Percentiles rank a stretch among this genome's conserved stretches.
phyloP scores from a whole-genome alignment of 768 basidiomycete genomes.

The Lactarius psammicola region DNA sequence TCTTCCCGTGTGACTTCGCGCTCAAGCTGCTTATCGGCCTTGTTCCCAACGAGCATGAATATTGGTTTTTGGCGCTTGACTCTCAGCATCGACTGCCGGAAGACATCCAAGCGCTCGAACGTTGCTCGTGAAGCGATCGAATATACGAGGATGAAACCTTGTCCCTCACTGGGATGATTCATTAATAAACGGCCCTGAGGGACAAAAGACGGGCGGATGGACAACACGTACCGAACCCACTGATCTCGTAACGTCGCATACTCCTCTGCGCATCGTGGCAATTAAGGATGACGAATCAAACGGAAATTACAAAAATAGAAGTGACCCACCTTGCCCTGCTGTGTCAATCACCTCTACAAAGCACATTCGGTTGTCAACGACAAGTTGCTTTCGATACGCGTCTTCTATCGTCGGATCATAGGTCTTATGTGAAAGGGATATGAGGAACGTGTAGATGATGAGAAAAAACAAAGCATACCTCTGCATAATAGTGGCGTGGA shows the following conservation, averaged over 20 bases:
- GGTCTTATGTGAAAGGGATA: slow-evolving; percentile 50
- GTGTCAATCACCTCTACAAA: slow-evolving; percentile 97
- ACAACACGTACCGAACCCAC: slow-evolving; percentile 82
- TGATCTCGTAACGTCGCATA: slow-evolving; percentile 96
- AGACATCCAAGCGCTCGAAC: slow-evolving; percentile 86
- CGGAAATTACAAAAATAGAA: slow-evolving; percentile 6
- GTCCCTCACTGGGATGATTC: slow-evolving; percentile 69
- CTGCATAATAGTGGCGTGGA: slow-evolving; percentile 38
- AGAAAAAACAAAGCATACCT: slow-evolving; percentile 45
- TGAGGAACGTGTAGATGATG: slow-evolving; percentile 23
- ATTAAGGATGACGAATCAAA: slow-evolving; percentile 28
- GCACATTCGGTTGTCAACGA: slow-evolving; percentile 94
- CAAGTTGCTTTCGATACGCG: slow-evolving; percentile 92
- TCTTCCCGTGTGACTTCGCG: slow-evolving; percentile 92
- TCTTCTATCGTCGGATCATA: slow-evolving; percentile 99
- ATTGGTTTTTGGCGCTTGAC: slow-evolving; percentile 84
- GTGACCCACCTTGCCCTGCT: slow-evolving; percentile 84
- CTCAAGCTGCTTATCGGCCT: slow-evolving; percentile 88
- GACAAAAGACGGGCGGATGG: slow-evolving; percentile 11
- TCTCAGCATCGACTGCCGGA: slow-evolving; percentile 85
- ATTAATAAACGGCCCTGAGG: slow-evolving; percentile 21
- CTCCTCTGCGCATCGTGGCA: slow-evolving; percentile 63
- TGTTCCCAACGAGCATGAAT: slow-evolving; percentile 96
- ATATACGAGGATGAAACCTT: slow-evolving; percentile 97
- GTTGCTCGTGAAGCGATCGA: slow-evolving; percentile 93